These are phyloP conservation scores for Penicillium paneum DNA, from an alignment of 2,329 filamentous ascomycete species.

Conservation along the genomic window DNA sequence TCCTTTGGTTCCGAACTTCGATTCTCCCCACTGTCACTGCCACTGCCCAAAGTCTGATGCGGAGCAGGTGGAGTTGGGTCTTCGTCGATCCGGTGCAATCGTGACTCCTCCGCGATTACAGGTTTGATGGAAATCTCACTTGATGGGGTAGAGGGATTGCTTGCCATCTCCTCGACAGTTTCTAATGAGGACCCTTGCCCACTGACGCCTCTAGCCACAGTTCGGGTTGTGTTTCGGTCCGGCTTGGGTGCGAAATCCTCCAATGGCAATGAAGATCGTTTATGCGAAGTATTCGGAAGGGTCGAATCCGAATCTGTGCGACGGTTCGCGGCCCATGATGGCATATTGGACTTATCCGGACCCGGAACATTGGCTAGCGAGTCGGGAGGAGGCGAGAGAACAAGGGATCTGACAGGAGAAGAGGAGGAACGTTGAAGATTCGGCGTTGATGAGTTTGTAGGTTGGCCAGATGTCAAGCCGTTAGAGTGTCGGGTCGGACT, in stretches of 20 bases:
- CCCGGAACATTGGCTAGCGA: conserved; percentile 58
- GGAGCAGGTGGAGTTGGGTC: conserved; percentile 40
- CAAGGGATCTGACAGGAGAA: conserved; percentile 62
- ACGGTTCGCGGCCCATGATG: conserved; percentile 32
- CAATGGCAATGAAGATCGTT: conserved; percentile 26
- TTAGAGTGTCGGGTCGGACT: conserved; percentile 57
- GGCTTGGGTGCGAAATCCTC: conserved; percentile 32
- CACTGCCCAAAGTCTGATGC: conserved; percentile 57
- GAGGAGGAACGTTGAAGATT: conserved; percentile 66
- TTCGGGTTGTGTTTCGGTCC: conserved; percentile 45
- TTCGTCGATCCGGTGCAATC: conserved; percentile 37
- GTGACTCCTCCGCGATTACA: conserved; percentile 37
- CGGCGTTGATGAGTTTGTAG: conserved; percentile 56
- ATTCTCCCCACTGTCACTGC: conserved; percentile 52
- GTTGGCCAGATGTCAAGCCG: conserved; percentile 35
- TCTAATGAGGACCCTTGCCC: conserved; percentile 66
- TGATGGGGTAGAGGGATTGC: conserved; percentile 68
- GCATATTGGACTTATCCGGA: conserved; percentile 60
- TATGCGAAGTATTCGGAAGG: conserved; percentile 39
- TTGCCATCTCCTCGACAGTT: conserved; percentile 82
- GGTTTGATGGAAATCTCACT: conserved; percentile 42
- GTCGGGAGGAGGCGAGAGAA: conserved; percentile 62
- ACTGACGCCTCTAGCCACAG: conserved; percentile 58
- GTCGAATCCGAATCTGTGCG: conserved; percentile 30
- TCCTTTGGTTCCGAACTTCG: conserved; percentile 38